These are phyloP conservation scores for Leishmania mexicana DNA, from an alignment of 208 protist genomes.

Conservation along the genomic window DNA sequence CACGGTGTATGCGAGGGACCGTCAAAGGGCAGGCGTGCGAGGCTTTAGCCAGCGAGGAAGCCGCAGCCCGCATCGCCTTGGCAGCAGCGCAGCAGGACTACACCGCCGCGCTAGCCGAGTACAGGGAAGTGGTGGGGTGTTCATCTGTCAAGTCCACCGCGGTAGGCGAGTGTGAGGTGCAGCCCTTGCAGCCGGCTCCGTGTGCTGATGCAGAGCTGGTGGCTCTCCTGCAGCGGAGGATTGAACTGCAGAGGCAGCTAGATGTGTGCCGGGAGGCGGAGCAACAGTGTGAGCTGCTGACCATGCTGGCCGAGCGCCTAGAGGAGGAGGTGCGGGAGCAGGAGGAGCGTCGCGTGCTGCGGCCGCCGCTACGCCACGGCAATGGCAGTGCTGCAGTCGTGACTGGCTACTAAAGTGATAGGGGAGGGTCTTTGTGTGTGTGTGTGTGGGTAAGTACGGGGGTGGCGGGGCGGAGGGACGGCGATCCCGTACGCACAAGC, in stretches of 20 bases:
- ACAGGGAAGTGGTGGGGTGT: constrained; percentile 3
- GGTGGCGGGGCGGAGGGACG: not conserved
- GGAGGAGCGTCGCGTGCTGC: constrained; percentile 12
- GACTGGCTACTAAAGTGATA: not conserved
- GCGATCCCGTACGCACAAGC: not conserved
- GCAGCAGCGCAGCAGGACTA: constrained; percentile 28
- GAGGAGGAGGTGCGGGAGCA: constrained; percentile 16
- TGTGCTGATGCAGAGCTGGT: constrained; percentile 18
- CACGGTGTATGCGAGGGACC: not conserved
- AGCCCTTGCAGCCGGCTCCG: not conserved
- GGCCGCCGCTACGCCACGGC: not conserved
- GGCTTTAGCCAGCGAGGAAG: constrained; percentile 24
- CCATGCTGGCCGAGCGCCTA: constrained; percentile 33
- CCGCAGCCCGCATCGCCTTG: constrained; percentile 24
- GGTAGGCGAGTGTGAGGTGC: not conserved
- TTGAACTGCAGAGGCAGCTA: constrained; percentile 21
- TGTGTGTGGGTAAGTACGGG: not conserved
- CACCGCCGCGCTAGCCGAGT: constrained; percentile 24
- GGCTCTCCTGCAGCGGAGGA: constrained; percentile 26
- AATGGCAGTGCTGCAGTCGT: not conserved
- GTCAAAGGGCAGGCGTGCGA: not conserved
- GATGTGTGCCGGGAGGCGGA: constrained; percentile 36
- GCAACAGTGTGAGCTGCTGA: constrained; percentile 49
- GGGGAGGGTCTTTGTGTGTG: not conserved
- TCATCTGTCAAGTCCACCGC: not conserved